phyloP scores from a whole-genome alignment of 192 early-diverging fungal genomes.

The Rhizoclosmatium globosum region DNA sequence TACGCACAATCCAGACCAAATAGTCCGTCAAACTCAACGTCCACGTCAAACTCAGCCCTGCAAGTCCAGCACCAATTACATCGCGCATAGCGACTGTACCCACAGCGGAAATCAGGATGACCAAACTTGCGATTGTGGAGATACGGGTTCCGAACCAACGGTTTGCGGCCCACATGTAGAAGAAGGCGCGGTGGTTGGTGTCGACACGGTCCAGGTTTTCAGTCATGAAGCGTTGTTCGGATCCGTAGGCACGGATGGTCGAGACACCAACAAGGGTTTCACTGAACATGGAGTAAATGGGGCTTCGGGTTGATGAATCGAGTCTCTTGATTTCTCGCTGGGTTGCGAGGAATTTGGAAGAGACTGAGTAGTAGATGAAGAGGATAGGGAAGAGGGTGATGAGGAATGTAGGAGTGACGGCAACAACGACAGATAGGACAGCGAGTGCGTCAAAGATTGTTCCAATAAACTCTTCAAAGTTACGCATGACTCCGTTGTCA shows the following conservation, averaged over 20 bases:
- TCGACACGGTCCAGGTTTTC: conserved; percentile 54
- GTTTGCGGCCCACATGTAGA: conserved; percentile 87
- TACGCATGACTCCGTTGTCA: conserved; percentile 55
- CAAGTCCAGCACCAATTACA: conserved; percentile 80
- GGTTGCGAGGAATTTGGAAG: conserved; percentile 76
- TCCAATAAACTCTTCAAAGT: conserved; percentile 28
- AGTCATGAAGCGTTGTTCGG: conserved; percentile 46
- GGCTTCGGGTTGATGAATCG: conserved; percentile 77
- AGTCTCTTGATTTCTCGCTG: conserved; percentile 92
- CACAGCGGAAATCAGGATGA: conserved; percentile 55
- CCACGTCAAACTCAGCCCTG: conserved; percentile 86
- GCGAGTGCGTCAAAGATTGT: conserved; percentile 36
- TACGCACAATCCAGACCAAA: conserved; percentile 74
- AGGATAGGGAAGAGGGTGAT: conserved; percentile 66
- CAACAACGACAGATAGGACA: conserved; percentile 36
- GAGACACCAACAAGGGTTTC: conserved; percentile 69
- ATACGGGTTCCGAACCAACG: conserved; percentile 69
- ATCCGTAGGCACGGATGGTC: conserved; percentile 57
- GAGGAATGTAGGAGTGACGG: conserved; percentile 77
- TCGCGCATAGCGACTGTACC: conserved; percentile 55
- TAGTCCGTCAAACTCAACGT: conserved; percentile 79
- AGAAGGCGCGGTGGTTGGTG: conserved; percentile 84
- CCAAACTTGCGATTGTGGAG: conserved; percentile 75
- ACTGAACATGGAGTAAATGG: conserved; percentile 83
- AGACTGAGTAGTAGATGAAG: conserved; percentile 68